Evolutionary conservation across 805 yeast species (phyloP).

Genomic region (Saccharomycopsis fodiens): DNA sequence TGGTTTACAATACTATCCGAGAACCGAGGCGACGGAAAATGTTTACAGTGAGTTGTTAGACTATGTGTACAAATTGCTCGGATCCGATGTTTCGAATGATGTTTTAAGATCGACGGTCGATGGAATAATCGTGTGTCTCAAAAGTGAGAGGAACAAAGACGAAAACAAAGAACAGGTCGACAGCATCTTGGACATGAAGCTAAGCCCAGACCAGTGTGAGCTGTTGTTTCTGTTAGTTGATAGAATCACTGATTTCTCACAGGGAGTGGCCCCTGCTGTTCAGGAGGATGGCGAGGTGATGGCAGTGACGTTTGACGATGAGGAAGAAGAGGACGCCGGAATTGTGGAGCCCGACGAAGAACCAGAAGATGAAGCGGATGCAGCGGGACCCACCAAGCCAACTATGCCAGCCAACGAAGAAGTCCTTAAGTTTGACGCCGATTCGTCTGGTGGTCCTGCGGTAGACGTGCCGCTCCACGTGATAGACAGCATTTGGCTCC

Average conservation of each 20-base stretch:
- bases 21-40: conserved; percentile 41
- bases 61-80: conserved; percentile 27
- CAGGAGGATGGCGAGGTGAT: conserved; percentile 24
- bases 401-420: conserved; percentile 23
- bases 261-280: conserved; percentile 28
- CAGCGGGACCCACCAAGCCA: conserved; percentile 21
- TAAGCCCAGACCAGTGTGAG: no score
- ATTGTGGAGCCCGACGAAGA: conserved; percentile 27
- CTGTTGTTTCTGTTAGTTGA: no score
- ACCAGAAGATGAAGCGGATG: conserved; percentile 26
- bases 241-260: conserved; percentile 18
- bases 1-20: conserved; percentile 55
- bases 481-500: conserved; percentile 47
- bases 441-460: conserved; percentile 4
- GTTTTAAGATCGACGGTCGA: conserved; percentile 68
- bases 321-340: conserved; percentile 28
- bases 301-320: conserved; percentile 32
- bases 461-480: conserved; percentile 30
- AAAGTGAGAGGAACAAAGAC: no score
- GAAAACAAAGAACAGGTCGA: no score
- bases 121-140: conserved; percentile 47
- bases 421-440: conserved; percentile 18
- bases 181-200: no score
- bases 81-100: conserved; percentile 52
- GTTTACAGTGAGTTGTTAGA: conserved; percentile 36